Conservation (phyloP, 179 eudicot genomes). For the Beta corolliflora region DNA sequence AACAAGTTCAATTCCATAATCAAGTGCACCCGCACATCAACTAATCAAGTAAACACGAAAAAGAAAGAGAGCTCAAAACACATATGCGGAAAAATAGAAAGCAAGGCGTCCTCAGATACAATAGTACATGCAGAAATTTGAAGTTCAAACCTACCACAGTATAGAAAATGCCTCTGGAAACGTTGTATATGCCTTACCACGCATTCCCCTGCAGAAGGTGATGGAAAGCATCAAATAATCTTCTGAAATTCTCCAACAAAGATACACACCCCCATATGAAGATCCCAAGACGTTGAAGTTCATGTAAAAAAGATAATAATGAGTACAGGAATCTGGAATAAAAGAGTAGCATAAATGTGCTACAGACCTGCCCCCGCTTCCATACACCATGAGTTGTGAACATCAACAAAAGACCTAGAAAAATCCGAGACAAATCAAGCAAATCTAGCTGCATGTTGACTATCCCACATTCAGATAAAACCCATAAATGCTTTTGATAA, state of each 20-base stretch:
- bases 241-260: background rate
- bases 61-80: no score
- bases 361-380: background rate
- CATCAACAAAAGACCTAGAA: background rate
- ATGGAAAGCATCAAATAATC: background rate
- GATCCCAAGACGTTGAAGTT: background rate
- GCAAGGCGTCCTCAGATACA: background rate
- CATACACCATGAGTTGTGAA: background rate
- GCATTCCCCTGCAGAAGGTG: slow-evolving; percentile 74
- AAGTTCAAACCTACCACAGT: slow-evolving; percentile 62
- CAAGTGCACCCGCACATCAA: no score
- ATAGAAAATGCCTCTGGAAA: slow-evolving; percentile 32
- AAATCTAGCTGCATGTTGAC: no score
- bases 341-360: background rate
- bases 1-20: no score
- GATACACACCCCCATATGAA: background rate
- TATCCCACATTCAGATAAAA: background rate
- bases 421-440: background rate
- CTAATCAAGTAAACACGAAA: no score
- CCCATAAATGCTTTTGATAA: background rate
- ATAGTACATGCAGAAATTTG: background rate
- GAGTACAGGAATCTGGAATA: background rate
- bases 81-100: background rate
- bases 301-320: background rate
- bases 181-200: slow-evolving; percentile 78